Evolutionary conservation across 495 filamentous ascomycete genomes (phyloP), one percentile per base, ranked within the genome.

Genomic region (Annulohypoxylon bovei): DNA sequence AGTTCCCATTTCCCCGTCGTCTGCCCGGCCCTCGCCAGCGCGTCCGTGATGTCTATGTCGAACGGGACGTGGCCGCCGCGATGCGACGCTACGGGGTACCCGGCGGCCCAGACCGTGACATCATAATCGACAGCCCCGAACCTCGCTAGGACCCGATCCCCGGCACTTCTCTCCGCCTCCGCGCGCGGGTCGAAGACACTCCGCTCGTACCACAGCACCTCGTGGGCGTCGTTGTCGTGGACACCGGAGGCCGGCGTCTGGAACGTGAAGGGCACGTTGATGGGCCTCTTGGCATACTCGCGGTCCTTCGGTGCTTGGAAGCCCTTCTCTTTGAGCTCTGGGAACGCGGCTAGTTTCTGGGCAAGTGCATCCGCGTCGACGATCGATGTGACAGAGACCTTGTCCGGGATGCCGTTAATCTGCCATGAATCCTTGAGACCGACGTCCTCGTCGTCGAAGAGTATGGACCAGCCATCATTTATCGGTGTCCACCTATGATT

Each of bases 111-210:
- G 5, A 89, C 78, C 0, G 85, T 87, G 6, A 86, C 85, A 40
- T 88, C 83, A 72, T 90, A 88, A 60, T 90, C 88, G 7, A 90
- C 86, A 0, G 88, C 88, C 18, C 82, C 88, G 59, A 90, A 90
- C 27, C 88, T 83, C 7, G 87, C 79, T 4, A 89, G 71, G 1
- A 88, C 78, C 1, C 77, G 76, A 39, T 80, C 70, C 6, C 74
- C 74, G n/a, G 69, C 70, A 2, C 81, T 75, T 12, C 67, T 53
- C 80, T 73, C 69, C 25, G 61, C 76, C 32, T 70, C 54, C 32
- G 12, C 50, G 28, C 86, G 84, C 35, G 86, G 75, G 58, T 88
- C 85, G 0, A 55, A 67, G 40, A 89, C 79, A 0, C 11, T 65
- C 2, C 85, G 79, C 69, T 88, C 85, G 62, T 89, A 89, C 87